Conservation (phyloP, 345 rosid species). For the Gossypium rotundifolium region DNA sequence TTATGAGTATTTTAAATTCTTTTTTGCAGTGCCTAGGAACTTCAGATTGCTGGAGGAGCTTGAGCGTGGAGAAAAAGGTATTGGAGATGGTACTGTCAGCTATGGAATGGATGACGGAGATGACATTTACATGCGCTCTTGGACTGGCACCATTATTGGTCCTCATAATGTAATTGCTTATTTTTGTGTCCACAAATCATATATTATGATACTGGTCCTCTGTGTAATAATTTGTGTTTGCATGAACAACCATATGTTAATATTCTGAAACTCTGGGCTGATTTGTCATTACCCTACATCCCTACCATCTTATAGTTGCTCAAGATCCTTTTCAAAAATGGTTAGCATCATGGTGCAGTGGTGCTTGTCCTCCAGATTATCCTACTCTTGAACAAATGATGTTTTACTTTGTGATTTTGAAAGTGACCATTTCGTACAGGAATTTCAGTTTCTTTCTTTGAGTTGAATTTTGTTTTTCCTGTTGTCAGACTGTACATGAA, state of each 20-base stretch:
- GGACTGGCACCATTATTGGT: slow-evolving; percentile 94
- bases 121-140: slow-evolving; percentile 87
- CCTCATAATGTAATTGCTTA: slow-evolving; percentile 69
- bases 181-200: slow-evolving; percentile 2
- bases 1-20: neutral
- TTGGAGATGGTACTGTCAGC: slow-evolving; percentile 88
- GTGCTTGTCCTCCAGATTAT: neutral
- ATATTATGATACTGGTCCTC: neutral
- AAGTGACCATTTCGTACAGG: neutral
- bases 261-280: neutral
- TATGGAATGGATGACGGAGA: slow-evolving; percentile 95
- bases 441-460: neutral
- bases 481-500: slow-evolving; percentile 81
- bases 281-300: neutral
- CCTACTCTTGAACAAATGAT: neutral
- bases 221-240: neutral
- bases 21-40: slow-evolving; percentile 63
- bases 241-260: neutral
- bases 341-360: neutral
- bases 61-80: slow-evolving; percentile 92
- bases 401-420: neutral
- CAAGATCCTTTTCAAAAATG: neutral
- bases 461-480: neutral
- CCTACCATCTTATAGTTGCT: neutral
- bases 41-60: slow-evolving; percentile 85